Evolutionary conservation across 257 asterid species (phyloP), one percentile per base, ranked within the genome.

Genomic region (Echium plantagineum): DNA sequence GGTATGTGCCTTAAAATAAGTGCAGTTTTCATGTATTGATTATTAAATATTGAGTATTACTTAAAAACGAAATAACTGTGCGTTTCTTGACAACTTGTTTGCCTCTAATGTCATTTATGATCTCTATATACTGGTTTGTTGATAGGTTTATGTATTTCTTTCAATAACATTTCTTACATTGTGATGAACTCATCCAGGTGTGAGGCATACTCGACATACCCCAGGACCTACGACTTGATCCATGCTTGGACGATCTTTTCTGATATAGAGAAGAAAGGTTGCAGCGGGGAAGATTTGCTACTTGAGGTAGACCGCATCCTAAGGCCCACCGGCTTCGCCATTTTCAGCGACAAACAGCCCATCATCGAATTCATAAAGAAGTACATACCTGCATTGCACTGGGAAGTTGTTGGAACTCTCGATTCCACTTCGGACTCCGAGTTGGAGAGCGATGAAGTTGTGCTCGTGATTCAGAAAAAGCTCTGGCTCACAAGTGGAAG

Each of bases 191-290:
- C 21, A 38, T 57, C 42, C 81, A 90, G 97, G 97, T 90, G 98
- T 46, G 98, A 87, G 75, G 87, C 98, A 64, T 90, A 63, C 81
- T 90, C 98, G 3, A 90, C 91, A n/a, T 90, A 90, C 75, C 98
- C 98, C 0, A 70, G 98, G 72, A 87, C 98, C 5, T 90, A 90
- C 8, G 98, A 90, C 63, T 58, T 90, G 69, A 91, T 90, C 75
- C 98, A 90, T 19, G 96, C 94, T 1, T 90, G 94, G 98, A 79
- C 76, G 3, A 71, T 90, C 4, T 78, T 90, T 52, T 87, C 98
- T 0, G 91, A 85, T 80, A 78, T 90, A n/a, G 96, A 87, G 70
- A 90, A 72, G 85, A 87, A 85, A 72, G 96, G 96, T 13, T 90
- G 98, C 74, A 85, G 96, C 30, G 95, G 94, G 13, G 97, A 90